Evolutionary conservation across 2,329 filamentous ascomycete species (phyloP).

Genomic region (Pseudopyricularia javanii): DNA sequence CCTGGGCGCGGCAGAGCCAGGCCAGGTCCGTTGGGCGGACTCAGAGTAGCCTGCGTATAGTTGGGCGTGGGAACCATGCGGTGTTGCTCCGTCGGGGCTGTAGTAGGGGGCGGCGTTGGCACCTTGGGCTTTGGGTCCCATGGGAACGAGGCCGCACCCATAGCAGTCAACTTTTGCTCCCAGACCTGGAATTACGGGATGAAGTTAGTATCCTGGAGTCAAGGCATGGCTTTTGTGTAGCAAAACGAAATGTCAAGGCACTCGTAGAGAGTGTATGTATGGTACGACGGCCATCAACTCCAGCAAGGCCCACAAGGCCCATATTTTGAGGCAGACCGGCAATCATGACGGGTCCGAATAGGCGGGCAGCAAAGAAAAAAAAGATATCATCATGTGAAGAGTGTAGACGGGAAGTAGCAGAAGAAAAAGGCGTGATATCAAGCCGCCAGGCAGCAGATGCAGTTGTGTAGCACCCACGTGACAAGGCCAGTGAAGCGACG

Average conservation of each 20-base stretch:
- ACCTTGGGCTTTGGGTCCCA: constrained; percentile 82
- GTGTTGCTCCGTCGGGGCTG: constrained; percentile 6
- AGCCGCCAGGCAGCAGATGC: neutral
- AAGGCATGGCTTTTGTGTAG: too few species aligned
- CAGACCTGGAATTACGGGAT: constrained; percentile 53
- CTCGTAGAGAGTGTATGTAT: too few species aligned
- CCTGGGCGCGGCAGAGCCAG: neutral
- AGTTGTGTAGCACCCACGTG: neutral
- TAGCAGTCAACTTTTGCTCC: constrained; percentile 79
- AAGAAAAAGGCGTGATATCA: neutral
- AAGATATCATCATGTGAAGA: too few species aligned
- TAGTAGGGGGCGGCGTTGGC: constrained; percentile 12
- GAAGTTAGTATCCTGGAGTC: neutral
- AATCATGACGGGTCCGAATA: too few species aligned
- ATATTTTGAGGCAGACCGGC: too few species aligned
- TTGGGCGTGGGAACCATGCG: constrained; percentile 7
- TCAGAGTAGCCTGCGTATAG: constrained; percentile 23
- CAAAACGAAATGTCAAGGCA: neutral
- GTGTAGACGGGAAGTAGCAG: neutral
- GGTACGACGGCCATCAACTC: too few species aligned
- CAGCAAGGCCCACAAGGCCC: too few species aligned
- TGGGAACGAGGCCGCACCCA: constrained; percentile 78
- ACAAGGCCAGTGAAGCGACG: neutral
- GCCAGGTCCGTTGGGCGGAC: constrained; percentile 14
- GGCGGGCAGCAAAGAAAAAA: too few species aligned